A percentile compares a stretch with the other conserved stretches of the same genome.
phyloP scores from a whole-genome alignment of 441 rosid genomes.

The Bocquillonia castaneifolia region DNA sequence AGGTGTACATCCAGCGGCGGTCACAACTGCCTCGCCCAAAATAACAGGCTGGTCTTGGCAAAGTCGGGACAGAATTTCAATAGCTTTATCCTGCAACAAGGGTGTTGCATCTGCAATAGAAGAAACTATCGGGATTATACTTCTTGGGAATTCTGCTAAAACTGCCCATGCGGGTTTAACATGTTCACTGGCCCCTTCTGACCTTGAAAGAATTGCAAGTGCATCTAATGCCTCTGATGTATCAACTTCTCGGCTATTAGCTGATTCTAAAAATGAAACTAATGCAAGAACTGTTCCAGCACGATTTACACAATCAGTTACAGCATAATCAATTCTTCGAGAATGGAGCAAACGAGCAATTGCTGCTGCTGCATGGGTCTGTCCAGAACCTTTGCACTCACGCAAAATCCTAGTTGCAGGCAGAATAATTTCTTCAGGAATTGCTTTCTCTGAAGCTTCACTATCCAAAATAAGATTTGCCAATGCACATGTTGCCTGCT shows the following conservation, averaged over 20 bases:
- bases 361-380: conserved; percentile 97
- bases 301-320: conserved; percentile 86
- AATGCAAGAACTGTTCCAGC: conserved; percentile 93
- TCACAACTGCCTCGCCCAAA: conserved; percentile 69
- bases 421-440: conserved; percentile 75
- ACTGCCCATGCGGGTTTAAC: conserved; percentile 94
- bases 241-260: conserved; percentile 61
- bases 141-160: conserved; percentile 73
- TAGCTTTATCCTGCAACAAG: conserved; percentile 88
- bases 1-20: conserved; percentile 60
- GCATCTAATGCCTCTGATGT: conserved; percentile 87
- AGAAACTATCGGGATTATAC: conserved; percentile 74
- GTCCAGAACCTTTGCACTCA: conserved; percentile 91
- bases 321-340: conserved; percentile 54
- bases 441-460: conserved; percentile 75
- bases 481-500: conserved; percentile 92
- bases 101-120: conserved; percentile 78
- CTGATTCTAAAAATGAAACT: conserved; percentile 87
- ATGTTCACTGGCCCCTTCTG: conserved; percentile 50
- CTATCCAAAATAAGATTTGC: conserved; percentile 92
- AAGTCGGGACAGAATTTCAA: conserved; percentile 83
- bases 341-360: conserved; percentile 83
- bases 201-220: conserved; percentile 85
- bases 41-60: conserved; percentile 77
- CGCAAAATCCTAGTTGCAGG: conserved; percentile 88